Conservation (phyloP, 1,284 basidiomycete species). For the Polyporus tsugae region DNA sequence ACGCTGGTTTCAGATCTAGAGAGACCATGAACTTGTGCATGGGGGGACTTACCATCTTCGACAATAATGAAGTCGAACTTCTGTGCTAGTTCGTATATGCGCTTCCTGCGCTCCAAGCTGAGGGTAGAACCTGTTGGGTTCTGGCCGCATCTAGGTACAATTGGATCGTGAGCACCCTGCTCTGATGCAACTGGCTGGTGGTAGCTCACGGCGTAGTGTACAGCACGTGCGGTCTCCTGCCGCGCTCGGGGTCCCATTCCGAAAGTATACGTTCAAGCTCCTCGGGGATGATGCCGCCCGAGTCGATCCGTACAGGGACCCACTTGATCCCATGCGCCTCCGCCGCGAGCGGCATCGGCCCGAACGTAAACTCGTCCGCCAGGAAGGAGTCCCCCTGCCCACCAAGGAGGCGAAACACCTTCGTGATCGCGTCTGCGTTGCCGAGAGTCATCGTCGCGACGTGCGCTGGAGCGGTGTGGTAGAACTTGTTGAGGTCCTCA, state of each 20-base stretch:
- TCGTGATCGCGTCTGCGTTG: slow-evolving; percentile 49
- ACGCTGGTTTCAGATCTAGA: background rate
- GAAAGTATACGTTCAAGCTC: slow-evolving; percentile 48
- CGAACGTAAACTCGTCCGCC: slow-evolving; percentile 54
- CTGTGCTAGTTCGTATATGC: slow-evolving; percentile 50
- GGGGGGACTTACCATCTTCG: slow-evolving; percentile 42
- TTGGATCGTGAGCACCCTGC: background rate
- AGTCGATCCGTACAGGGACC: slow-evolving; percentile 50
- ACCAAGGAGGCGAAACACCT: slow-evolving; percentile 50
- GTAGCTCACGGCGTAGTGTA: slow-evolving; percentile 46
- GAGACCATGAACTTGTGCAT: no score
- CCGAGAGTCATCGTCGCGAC: slow-evolving; percentile 49
- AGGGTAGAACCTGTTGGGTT: slow-evolving; percentile 54
- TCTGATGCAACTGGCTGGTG: background rate
- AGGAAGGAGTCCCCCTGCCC: slow-evolving; percentile 49
- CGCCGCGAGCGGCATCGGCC: slow-evolving; percentile 47
- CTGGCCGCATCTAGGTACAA: slow-evolving; percentile 45
- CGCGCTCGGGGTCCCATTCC: slow-evolving; percentile 46
- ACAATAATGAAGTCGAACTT: slow-evolving; percentile 52
- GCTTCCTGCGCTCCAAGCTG: slow-evolving; percentile 44
- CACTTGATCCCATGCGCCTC: slow-evolving; percentile 49
- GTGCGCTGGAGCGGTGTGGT: slow-evolving; percentile 46
- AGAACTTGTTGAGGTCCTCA: slow-evolving; percentile 40
- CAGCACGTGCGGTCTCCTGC: slow-evolving; percentile 49
- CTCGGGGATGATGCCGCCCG: slow-evolving; percentile 49